These are phyloP conservation scores for Aegle marmelos DNA, from an alignment of 345 rosid species.

Conservation along the genomic window DNA sequence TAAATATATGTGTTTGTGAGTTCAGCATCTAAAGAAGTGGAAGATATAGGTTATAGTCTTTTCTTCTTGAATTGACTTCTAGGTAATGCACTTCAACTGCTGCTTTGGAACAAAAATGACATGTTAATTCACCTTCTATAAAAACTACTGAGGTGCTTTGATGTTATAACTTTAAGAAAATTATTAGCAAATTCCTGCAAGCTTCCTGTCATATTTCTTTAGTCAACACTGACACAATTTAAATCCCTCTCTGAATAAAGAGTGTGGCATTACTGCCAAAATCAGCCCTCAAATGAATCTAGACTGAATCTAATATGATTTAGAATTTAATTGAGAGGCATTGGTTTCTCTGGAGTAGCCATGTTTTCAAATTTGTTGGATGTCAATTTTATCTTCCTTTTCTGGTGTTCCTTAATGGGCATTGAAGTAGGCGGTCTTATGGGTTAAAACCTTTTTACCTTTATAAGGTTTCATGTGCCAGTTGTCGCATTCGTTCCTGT, in stretches of 20 bases:
- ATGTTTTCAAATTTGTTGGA: background rate
- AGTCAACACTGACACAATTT: background rate
- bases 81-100: background rate
- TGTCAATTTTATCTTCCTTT: background rate
- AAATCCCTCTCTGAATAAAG: background rate
- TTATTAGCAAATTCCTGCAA: background rate
- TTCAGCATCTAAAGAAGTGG: background rate
- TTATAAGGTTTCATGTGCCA: background rate
- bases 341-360: background rate
- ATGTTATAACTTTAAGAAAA: background rate
- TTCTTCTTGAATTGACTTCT: background rate
- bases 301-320: background rate
- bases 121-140: background rate
- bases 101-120: background rate
- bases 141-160: background rate
- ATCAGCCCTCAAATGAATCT: background rate
- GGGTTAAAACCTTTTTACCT: background rate
- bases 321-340: background rate
- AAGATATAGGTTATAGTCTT: background rate
- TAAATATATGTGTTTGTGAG: background rate
- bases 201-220: background rate
- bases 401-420: background rate
- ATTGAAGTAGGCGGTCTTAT: background rate
- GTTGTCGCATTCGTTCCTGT: background rate
- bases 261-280: background rate